A percentile compares a stretch with the other conserved stretches of the same genome.
Conservation (phyloP, 768 basidiomycete species). For the Ramaria sp. region DNA sequence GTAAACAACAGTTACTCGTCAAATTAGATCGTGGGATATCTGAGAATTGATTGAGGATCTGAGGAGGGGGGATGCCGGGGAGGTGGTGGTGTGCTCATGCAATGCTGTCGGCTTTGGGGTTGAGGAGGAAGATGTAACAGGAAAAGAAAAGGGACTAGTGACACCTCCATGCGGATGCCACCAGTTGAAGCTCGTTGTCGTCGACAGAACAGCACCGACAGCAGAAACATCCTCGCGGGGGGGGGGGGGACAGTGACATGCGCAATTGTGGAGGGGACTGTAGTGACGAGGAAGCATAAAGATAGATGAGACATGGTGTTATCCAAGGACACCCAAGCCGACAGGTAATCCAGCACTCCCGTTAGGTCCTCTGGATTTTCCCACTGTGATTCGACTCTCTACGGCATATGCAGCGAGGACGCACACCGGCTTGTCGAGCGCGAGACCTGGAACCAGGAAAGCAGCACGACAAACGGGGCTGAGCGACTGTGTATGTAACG, state of each 20-base stretch:
- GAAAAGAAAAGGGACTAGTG: neutral
- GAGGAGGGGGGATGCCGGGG: neutral
- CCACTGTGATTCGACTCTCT: conserved; percentile 19
- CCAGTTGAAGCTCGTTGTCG: neutral
- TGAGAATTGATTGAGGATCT: neutral
- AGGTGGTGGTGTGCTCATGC: neutral
- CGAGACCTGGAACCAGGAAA: conserved; percentile 67
- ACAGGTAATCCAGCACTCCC: conserved; percentile 5
- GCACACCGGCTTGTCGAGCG: conserved; percentile 45
- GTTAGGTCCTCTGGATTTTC: conserved; percentile 4
- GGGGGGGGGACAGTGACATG: neutral
- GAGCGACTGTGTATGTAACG: conserved; percentile 63
- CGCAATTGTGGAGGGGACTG: neutral
- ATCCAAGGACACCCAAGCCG: conserved; percentile 1
- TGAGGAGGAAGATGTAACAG: neutral
- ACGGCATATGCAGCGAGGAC: conserved; percentile 24
- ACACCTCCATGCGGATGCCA: neutral
- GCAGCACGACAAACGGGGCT: conserved; percentile 69
- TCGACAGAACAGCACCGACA: neutral
- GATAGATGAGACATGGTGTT: neutral
- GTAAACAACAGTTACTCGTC: neutral
- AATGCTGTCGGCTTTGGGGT: neutral
- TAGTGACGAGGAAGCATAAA: neutral
- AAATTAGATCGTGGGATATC: neutral
- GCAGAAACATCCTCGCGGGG: neutral